phyloP scores from a whole-genome alignment of 129 eudicot genomes.

The Scalesia atractyloides region DNA sequence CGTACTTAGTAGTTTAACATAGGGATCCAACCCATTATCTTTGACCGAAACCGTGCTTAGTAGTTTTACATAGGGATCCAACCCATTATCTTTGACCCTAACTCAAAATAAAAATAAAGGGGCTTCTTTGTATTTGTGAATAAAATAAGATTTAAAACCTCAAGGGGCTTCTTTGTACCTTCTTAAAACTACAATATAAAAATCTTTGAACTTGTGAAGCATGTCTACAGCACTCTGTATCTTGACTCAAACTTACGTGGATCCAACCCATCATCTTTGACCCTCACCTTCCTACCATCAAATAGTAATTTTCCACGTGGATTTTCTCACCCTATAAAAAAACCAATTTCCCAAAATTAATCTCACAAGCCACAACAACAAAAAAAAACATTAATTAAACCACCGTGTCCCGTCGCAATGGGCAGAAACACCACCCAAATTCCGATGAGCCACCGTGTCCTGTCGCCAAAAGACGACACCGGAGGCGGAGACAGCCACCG shows the following conservation, averaged over 20 bases:
- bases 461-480: constrained; percentile 37
- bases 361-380: background rate
- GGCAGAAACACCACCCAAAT: constrained; percentile 46
- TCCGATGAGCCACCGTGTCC: constrained; percentile 59
- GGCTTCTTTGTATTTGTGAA: background rate
- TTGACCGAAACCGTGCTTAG: too few relatives aligned
- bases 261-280: constrained; percentile 57
- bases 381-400: background rate
- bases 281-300: constrained; percentile 25
- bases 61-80: too few relatives aligned
- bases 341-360: background rate
- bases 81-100: too few relatives aligned
- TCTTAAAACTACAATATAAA: background rate
- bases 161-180: background rate
- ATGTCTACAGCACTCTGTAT: constrained; percentile 42
- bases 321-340: constrained; percentile 16
- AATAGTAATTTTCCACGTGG: constrained; percentile 34
- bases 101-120: background rate
- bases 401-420: constrained; percentile 14
- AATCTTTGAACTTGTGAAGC: constrained; percentile 47
- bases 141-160: background rate
- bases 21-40: too few relatives aligned
- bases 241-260: constrained; percentile 67
- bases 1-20: too few relatives aligned
- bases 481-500: constrained; percentile 34